These are phyloP conservation scores for Gigaspora rosea DNA, from an alignment of 192 early-diverging fungal genomes.

Conservation along the genomic window DNA sequence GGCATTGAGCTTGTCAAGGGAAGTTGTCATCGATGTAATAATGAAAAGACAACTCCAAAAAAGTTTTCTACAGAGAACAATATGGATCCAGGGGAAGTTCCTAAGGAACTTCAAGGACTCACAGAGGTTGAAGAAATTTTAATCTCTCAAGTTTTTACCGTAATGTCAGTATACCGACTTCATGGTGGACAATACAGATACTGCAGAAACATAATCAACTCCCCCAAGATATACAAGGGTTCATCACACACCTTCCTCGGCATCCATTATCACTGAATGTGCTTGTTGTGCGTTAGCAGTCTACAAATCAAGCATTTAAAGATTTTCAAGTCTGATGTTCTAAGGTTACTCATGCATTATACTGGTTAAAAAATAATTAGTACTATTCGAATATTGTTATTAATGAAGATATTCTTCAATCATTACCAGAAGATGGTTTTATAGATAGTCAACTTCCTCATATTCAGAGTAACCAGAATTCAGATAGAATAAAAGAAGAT, in stretches of 20 bases:
- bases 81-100: neutral
- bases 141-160: neutral
- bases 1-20: neutral
- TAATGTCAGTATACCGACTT: too few species aligned
- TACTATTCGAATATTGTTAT: neutral
- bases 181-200: neutral
- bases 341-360: slow-evolving; percentile 1
- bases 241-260: neutral
- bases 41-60: neutral
- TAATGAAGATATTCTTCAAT: slow-evolving; percentile 5
- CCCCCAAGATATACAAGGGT: neutral
- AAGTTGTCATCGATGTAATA: neutral
- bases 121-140: slow-evolving; percentile 7
- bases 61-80: slow-evolving; percentile 1
- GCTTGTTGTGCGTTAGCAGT: neutral
- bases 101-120: neutral
- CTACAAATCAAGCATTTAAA: neutral
- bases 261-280: neutral
- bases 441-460: neutral
- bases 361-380: neutral
- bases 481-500: neutral
- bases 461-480: neutral
- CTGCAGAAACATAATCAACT: neutral
- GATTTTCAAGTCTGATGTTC: neutral
- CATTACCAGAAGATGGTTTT: slow-evolving; percentile 5